Conservation (phyloP, 208 protist species). For the Leishmania amazonensis region DNA sequence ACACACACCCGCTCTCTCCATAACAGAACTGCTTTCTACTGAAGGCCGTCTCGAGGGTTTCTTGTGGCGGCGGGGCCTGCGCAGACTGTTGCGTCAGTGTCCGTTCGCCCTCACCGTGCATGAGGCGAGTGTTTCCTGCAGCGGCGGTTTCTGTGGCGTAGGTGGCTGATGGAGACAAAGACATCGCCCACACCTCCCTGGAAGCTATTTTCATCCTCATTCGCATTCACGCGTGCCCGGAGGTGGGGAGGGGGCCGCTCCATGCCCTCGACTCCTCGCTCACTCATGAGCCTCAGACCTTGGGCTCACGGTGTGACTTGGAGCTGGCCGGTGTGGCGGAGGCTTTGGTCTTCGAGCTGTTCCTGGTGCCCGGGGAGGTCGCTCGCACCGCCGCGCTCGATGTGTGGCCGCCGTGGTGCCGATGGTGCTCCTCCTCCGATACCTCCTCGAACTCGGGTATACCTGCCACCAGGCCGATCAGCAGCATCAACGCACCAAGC, state of each 20-base stretch:
- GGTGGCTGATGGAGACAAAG: conserved; percentile 7
- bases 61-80: background rate
- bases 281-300: conserved; percentile 6
- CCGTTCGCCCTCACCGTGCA: conserved; percentile 25
- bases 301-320: conserved; percentile 17
- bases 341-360: conserved; percentile 1
- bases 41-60: conserved; percentile 12
- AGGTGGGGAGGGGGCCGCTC: background rate
- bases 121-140: conserved; percentile 33
- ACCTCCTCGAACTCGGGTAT: conserved; percentile 67
- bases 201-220: conserved; percentile 8
- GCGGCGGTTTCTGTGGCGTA: conserved; percentile 17
- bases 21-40: background rate
- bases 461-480: conserved; percentile 46
- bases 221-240: conserved; percentile 4
- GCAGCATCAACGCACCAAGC: conserved; percentile 63
- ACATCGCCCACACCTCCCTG: conserved; percentile 6
- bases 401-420: conserved; percentile 20
- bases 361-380: background rate
- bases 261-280: conserved; percentile 10
- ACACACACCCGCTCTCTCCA: background rate
- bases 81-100: conserved; percentile 26
- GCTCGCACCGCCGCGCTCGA: conserved; percentile 8
- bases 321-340: background rate
- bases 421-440: conserved; percentile 38